Evolutionary conservation across 768 basidiomycete species (phyloP), one percentile per base, ranked within the genome.

Genomic region (Lactarius hatsudake): DNA sequence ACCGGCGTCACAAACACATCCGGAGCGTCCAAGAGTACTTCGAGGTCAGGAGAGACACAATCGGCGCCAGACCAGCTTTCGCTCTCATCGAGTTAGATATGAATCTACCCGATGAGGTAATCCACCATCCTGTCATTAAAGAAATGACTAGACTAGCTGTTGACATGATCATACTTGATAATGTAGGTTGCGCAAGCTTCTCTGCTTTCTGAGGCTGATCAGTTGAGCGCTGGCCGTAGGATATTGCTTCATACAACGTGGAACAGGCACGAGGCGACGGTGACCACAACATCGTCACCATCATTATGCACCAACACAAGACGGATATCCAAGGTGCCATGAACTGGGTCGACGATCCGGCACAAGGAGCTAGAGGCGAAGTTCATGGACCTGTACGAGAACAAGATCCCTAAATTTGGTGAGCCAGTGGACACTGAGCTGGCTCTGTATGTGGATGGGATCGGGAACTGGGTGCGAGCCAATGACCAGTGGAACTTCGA

Each of bases 401-500:
- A 71, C 1, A 15, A 32, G 32, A 61, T 81, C 8, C 82, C 81
- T 0, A 69, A 71, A 5, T 81, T 73, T 62, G 79, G 78, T 26
- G 69, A 71, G 20, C 68, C 73, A 5, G 65, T 80, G 15, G 79
- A 82, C 62, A 59, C 69, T 0, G 72, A 79, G 30, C 74, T 81
- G 4, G 66, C 68, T 17, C 66, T 63, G 2, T 84, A 81, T 61
- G 71, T 77, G 12, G 71, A 82, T 61, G 80, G 80, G 0, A 60
- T 82, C 1, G 82, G 75, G 18, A 78, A 79, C 34, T 82, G 79
- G 78, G 77, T 81, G 1, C 72, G 79, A 3, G 79, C 73, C 2
- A 75, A 74, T 43, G 75, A 79, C 32, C 67, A 60, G 2, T 83
- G 82, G 82, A 75, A 73, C 55, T 81, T 79, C 55, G 81, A 82